A percentile compares a stretch with the other conserved stretches of the same genome.
Conservation (phyloP, 495 filamentous ascomycete genomes). For the Acidomyces sp. region DNA sequence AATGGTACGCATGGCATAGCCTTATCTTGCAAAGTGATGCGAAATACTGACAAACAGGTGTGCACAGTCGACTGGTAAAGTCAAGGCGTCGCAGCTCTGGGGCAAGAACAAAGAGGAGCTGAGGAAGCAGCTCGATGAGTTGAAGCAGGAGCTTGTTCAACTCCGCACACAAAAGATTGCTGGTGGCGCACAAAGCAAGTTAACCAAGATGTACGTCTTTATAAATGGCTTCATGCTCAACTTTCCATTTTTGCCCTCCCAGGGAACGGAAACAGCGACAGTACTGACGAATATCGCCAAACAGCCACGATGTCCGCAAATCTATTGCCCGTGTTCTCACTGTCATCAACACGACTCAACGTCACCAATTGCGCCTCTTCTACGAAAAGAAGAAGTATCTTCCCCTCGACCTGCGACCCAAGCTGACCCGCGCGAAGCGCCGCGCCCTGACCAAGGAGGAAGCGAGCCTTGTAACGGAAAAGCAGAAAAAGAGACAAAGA, state of each 20-base stretch:
- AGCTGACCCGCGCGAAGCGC: slow-evolving; percentile 92
- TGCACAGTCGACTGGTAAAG: slow-evolving; percentile 70
- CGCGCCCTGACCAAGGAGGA: slow-evolving; percentile 85
- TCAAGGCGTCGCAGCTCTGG: slow-evolving; percentile 93
- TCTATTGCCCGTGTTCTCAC: slow-evolving; percentile 95
- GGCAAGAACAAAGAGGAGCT: slow-evolving; percentile 97
- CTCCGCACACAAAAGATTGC: slow-evolving; percentile 96
- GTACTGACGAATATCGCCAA: no score
- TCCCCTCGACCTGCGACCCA: slow-evolving; percentile 89
- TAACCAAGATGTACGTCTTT: slow-evolving; percentile 85
- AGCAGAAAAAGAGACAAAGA: slow-evolving; percentile 81
- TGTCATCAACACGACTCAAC: slow-evolving; percentile 98
- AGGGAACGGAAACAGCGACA: no score
- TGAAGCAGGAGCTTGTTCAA: slow-evolving; percentile 87
- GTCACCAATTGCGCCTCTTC: slow-evolving; percentile 92
- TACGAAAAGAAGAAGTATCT: slow-evolving; percentile 99
- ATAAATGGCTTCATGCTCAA: no score
- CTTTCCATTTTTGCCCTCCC: no score
- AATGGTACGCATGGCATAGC: slow-evolving; percentile 12
- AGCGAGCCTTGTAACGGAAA: slow-evolving; percentile 62
- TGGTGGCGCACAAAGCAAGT: slow-evolving; percentile 79
- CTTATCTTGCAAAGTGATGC: neutral
- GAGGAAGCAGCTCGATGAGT: slow-evolving; percentile 54
- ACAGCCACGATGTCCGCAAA: slow-evolving; percentile 97
- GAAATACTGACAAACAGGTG: slow-evolving; percentile 2